Evolutionary conservation across 2,329 filamentous ascomycete species (phyloP).

Genomic region (Pochonia chlamydosporia): DNA sequence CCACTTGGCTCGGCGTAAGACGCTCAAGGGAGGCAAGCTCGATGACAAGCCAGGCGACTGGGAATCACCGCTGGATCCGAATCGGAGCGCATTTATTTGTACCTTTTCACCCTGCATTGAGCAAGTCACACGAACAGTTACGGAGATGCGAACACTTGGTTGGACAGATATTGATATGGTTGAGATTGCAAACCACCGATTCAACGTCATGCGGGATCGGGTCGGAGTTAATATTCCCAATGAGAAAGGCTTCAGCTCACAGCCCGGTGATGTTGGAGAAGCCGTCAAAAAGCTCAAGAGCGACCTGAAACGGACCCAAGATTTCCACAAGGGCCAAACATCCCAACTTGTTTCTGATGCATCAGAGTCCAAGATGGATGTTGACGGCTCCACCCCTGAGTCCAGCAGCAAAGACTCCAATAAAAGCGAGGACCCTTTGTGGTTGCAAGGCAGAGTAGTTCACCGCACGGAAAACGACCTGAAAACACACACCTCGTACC

Average conservation of each 20-base stretch:
- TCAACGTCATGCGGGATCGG: conserved; percentile 78
- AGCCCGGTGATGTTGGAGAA: conserved; percentile 71
- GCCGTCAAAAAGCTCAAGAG: conserved; percentile 67
- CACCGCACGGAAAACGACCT: conserved; percentile 82
- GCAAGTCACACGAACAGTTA: conserved; percentile 83
- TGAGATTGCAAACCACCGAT: conserved; percentile 71
- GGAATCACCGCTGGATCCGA: conserved; percentile 62
- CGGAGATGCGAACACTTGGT: conserved; percentile 69
- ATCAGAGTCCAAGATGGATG: conserved; percentile 35
- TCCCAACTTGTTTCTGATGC: conserved; percentile 19
- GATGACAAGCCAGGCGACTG: conserved; percentile 28
- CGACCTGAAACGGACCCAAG: conserved; percentile 63
- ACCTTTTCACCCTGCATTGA: conserved; percentile 97
- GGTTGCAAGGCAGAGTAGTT: conserved; percentile 70
- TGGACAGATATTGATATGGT: conserved; percentile 95
- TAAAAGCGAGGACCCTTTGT: conserved; percentile 43
- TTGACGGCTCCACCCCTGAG: conserved; percentile 22
- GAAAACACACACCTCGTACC: conserved; percentile 95
- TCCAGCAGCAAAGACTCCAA: conserved; percentile 7
- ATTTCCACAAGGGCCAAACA: conserved; percentile 48
- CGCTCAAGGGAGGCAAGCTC: conserved; percentile 16
- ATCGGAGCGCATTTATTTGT: conserved; percentile 72
- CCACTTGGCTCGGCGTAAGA: conserved; percentile 57
- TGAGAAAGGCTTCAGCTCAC: conserved; percentile 66
- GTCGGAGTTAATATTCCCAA: conserved; percentile 60